Percentiles rank a stretch among this genome's conserved stretches.
Conservation (phyloP, 2,329 filamentous ascomycete genomes). For the Helminthosporium solani region DNA sequence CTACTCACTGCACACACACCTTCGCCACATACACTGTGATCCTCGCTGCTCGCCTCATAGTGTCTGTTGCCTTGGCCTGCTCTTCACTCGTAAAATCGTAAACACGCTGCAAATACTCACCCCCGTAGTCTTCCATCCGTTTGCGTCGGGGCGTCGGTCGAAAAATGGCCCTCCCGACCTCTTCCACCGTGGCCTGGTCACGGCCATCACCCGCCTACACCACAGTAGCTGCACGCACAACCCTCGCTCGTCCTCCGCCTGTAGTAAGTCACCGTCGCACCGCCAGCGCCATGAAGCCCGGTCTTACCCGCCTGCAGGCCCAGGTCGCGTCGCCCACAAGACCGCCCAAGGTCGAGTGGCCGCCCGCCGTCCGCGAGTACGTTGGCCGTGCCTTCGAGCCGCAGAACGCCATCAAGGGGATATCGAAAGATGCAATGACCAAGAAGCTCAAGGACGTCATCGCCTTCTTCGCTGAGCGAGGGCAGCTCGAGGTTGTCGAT, state of each 20-base stretch:
- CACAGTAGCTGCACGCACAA: conserved; percentile 48
- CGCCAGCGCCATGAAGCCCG: not conserved
- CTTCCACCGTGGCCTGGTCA: conserved; percentile 30
- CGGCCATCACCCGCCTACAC: conserved; percentile 46
- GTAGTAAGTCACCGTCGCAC: conserved; percentile 18
- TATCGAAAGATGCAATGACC: conserved; percentile 69
- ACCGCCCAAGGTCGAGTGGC: conserved; percentile 71
- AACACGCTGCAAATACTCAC: conserved; percentile 16
- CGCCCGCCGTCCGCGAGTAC: conserved; percentile 78
- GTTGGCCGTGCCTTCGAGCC: conserved; percentile 85
- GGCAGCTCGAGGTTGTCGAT: conserved; percentile 70
- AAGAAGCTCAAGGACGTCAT: conserved; percentile 83
- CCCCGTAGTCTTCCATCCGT: conserved; percentile 10
- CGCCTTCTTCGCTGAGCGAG: conserved; percentile 72
- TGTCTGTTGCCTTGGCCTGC: not conserved
- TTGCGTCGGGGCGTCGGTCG: conserved; percentile 3
- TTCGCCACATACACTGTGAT: not conserved
- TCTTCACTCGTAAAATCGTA: not conserved
- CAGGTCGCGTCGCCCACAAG: conserved; percentile 33
- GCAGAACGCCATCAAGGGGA: conserved; percentile 56
- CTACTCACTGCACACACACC: not conserved
- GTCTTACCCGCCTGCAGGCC: conserved; percentile 21
- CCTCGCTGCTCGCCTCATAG: not conserved
- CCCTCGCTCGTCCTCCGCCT: conserved; percentile 24
- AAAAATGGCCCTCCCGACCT: conserved; percentile 32